Evolutionary conservation across 495 filamentous ascomycete species (phyloP), one percentile per base, ranked within the genome.

Genomic region (Aspergillus saccharolyticus): DNA sequence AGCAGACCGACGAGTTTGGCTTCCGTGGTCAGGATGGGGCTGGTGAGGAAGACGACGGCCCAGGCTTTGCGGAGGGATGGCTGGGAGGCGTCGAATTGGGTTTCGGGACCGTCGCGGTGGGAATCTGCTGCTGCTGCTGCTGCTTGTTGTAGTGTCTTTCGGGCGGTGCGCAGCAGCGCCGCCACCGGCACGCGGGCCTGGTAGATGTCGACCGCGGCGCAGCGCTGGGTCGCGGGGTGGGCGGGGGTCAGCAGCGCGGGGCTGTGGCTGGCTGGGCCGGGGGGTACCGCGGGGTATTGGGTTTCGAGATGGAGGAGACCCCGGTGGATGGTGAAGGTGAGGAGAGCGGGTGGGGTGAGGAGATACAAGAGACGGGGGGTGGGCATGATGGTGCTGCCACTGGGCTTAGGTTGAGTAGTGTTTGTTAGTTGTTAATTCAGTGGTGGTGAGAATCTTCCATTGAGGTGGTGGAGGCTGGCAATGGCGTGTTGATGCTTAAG

Each of bases 171-270:
- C 16, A 61, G 19, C 0, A 72, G 60, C 12, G 59, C 48, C 33
- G 39, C 17, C 0, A 72, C 51, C 0, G 66, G 70, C 15, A 74
- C 57, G 0, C 64, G 63, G 2, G 71, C 66, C 0, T 66, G 55
- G 57, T 66, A 73, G 52, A 70, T 55, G n/a, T 74, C 67, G n/a
- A 65, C 57, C n/a, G 70, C 63, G 21, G 68, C 54, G 54, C 59
- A 66, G 47, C 54, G 66, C 22, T 71, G 67, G 0, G 52, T 67
- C 6, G 18, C 10, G 17, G 65, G 61, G 6, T 53, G 52, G 1
- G 8, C 5, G 3, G 68, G 64, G 4, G 56, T 63, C 46, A 49
- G 53, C 0, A 73, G 47, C 0, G 59, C 55, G 15, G 18, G 25
- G 55, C 69, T 74, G 18, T 9, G n/a, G n/a, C 53, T 62, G 0